Evolutionary conservation across 108 stramenopile species (phyloP).

Genomic region (Skeletonema marinoi): DNA sequence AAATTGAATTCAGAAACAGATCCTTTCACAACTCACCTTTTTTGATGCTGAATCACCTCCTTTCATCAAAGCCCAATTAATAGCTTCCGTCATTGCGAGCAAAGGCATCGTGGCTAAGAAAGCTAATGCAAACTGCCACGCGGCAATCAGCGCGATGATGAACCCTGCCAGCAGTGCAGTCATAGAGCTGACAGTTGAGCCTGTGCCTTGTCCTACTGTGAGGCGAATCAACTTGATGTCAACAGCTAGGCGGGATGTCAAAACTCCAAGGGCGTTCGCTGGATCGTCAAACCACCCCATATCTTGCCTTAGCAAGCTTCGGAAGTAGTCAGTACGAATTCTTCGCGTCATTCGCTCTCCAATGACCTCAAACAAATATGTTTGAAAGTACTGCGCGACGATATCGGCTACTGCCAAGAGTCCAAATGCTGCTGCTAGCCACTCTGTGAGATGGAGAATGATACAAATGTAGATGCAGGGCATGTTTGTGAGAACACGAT

Average conservation of each 20-base stretch:
- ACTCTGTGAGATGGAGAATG: no score
- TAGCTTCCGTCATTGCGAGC: no score
- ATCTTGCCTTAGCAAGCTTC: slow-evolving; percentile 43
- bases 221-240: slow-evolving; percentile 37
- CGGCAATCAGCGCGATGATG: slow-evolving; percentile 52
- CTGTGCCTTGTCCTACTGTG: slow-evolving; percentile 33
- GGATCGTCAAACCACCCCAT: slow-evolving; percentile 49
- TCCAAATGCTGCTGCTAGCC: no score
- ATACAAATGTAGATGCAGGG: no score
- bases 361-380: no score
- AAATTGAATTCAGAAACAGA: no score
- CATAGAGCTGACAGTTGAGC: slow-evolving; percentile 21
- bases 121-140: slow-evolving; percentile 53
- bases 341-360: slow-evolving; percentile 39
- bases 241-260: slow-evolving; percentile 51
- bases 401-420: no score
- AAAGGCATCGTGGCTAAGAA: slow-evolving; percentile 58
- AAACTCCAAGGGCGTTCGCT: slow-evolving; percentile 42
- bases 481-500: no score
- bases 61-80: no score
- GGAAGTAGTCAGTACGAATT: slow-evolving; percentile 38
- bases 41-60: no score
- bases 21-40: no score
- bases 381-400: no score
- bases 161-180: slow-evolving; percentile 38